Base-by-base conservation (phyloP, 352 stramenopile genomes). In the Aphanomyces cochlioides region DNA sequence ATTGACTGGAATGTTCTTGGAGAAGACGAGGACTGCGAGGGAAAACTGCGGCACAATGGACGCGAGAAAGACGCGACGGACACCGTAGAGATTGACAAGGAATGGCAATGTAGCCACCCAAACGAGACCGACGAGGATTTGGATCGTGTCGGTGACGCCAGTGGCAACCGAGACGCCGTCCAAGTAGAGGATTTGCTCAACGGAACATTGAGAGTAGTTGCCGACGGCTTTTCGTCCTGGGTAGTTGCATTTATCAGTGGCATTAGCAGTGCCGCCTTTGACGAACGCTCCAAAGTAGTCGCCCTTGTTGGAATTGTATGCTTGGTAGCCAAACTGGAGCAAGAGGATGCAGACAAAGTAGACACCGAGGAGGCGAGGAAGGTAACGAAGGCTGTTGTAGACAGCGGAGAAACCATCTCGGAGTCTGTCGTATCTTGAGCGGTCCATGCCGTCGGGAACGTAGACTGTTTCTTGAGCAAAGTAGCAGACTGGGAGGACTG, bases 201-300 rank as follows among this genome's bases (percentile, higher is more conserved):
- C 17, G 0, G 72, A 74, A 36, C 80, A 86, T n/a, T 73, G 40
- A 70, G 81, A 3, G 41, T 36, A 60, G 21, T 58, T 63, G 45
- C 81, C 28, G 2, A 2, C 2, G 28, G 28, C 28, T 28, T 28
- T 28, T 28, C 28, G 28, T 28, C 28, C 28, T 69, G 28, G 50
- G 41, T 36, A 60, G 21, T 58, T 63, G 45, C 81, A 89, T 13
- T 75, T 67, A 50, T 87, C 80, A 12, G 82, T 80, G 7, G 76
- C 76, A 1, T 69, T 78, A 3, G 82, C 74, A 40, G 81, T 78
- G 4, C 82, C 82, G 7, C 66, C 73, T 28, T 79, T 85, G 15
- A 89, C 80, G 47, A 84, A 78, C n/a, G 85, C 76, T 2, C 80
- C 80, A 39, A 88, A 89, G 58, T 85, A 88, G 56, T 89, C 80